phyloP scores from a whole-genome alignment of 2,329 filamentous ascomycete genomes.

The Niveomyces coronatus region DNA sequence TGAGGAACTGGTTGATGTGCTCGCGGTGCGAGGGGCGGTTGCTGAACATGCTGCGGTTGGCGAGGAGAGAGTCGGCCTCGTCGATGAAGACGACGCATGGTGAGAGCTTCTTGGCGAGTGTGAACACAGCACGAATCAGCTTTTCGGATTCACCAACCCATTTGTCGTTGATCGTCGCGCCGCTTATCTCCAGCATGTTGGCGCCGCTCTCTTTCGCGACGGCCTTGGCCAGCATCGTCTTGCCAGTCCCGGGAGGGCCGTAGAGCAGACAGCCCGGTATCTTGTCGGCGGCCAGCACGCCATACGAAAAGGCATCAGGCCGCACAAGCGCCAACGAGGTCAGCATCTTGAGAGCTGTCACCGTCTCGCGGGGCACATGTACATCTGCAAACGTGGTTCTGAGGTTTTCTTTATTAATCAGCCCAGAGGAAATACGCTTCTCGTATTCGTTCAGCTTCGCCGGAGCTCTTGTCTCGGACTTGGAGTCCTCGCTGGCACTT shows the following conservation, averaged over 20 bases:
- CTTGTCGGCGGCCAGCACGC: slow-evolving; percentile 80
- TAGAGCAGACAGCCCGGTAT: slow-evolving; percentile 85
- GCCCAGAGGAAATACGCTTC: slow-evolving; percentile 68
- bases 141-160: slow-evolving; percentile 95
- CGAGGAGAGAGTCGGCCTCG: slow-evolving; percentile 88
- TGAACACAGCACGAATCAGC: slow-evolving; percentile 87
- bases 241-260: slow-evolving; percentile 73
- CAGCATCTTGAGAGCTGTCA: slow-evolving; percentile 78
- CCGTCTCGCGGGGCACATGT: slow-evolving; percentile 70
- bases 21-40: slow-evolving; percentile 69
- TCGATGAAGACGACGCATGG: slow-evolving; percentile 96
- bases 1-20: slow-evolving; percentile 91
- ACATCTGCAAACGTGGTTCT: slow-evolving; percentile 82
- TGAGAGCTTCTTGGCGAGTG: slow-evolving; percentile 77
- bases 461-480: slow-evolving; percentile 15
- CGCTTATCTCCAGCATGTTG: slow-evolving; percentile 77
- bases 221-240: slow-evolving; percentile 59
- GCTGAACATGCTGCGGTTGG: slow-evolving; percentile 56
- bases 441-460: slow-evolving; percentile 63
- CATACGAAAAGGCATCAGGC: slow-evolving; percentile 93
- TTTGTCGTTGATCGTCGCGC: slow-evolving; percentile 89
- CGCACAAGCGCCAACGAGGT: slow-evolving; percentile 79
- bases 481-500: slow-evolving; percentile 19
- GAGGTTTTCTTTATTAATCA: slow-evolving; percentile 73
- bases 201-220: slow-evolving; percentile 59